phyloP scores from a whole-genome alignment of 306 rosid species.

The Casuarina equisetifolia region DNA sequence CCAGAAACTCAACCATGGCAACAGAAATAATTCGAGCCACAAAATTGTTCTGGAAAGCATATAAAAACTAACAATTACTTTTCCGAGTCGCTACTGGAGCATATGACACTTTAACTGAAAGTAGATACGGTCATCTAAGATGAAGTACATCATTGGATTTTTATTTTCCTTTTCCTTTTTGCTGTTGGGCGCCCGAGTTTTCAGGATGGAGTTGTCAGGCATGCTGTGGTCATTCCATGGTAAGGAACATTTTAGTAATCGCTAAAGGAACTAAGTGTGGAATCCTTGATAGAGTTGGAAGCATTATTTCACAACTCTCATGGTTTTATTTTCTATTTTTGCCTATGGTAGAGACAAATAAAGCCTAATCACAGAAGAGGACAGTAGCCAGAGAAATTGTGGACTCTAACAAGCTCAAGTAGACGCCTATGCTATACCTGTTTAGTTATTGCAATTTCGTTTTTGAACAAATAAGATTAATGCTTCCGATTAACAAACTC shows the following conservation, averaged over 20 bases:
- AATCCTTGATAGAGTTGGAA: neutral
- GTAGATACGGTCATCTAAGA: neutral
- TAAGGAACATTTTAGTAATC: neutral
- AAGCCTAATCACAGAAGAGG: neutral
- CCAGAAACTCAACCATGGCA: neutral
- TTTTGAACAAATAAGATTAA: neutral
- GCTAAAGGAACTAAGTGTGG: neutral
- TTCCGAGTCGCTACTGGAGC: neutral
- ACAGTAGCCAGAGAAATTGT: neutral
- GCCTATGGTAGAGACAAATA: neutral
- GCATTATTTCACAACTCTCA: neutral
- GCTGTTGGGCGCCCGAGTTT: neutral
- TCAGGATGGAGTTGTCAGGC: neutral
- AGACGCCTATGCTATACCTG: neutral
- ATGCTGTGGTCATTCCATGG: neutral
- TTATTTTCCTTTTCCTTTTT: too few relatives aligned
- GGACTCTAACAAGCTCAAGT: neutral
- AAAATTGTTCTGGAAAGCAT: neutral
- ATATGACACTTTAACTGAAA: neutral
- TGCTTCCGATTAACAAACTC: neutral
- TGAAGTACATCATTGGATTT: neutral
- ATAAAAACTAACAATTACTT: neutral
- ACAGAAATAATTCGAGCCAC: neutral
- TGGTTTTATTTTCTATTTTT: neutral
- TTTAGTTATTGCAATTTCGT: neutral